phyloP scores from a whole-genome alignment of 345 rosid genomes.

The Melaleuca alternifolia region DNA sequence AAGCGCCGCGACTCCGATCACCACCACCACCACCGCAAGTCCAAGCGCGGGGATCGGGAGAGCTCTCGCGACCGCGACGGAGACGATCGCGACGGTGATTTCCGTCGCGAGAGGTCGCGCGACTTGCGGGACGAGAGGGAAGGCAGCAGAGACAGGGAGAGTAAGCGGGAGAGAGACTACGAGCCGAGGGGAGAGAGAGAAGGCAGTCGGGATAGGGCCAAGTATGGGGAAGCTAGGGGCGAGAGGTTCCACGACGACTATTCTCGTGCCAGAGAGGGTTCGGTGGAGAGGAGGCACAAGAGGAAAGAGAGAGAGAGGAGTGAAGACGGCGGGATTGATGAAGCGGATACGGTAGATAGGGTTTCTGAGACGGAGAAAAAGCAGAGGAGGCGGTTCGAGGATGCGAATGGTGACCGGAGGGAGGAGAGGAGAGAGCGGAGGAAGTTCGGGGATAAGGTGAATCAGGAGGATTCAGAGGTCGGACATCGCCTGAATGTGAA shows the following conservation, averaged over 20 bases:
- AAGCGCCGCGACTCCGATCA: conserved; percentile 39
- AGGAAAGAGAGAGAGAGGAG: conserved; percentile 22
- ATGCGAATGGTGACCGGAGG: conserved; percentile 11
- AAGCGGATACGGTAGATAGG: conserved; percentile 15
- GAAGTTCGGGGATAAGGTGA: conserved; percentile 1
- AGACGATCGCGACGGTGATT: neutral
- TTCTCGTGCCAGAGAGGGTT: neutral
- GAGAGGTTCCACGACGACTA: neutral
- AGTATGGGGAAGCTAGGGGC: neutral
- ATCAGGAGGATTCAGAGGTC: neutral
- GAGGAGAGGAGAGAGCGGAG: neutral
- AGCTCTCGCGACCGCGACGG: conserved; percentile 24
- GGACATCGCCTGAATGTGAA: neutral
- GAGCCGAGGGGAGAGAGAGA: conserved; percentile 28
- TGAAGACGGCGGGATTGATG: conserved; percentile 1
- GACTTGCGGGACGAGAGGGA: conserved; percentile 3
- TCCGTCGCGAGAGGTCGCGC: conserved; percentile 18
- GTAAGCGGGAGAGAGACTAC: conserved; percentile 13
- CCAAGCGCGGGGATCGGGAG: conserved; percentile 30
- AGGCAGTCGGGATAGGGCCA: conserved; percentile 2
- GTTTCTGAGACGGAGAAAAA: conserved; percentile 10
- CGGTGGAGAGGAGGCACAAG: conserved; percentile 13
- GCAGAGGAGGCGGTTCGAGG: conserved; percentile 12
- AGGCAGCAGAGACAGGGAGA: neutral
- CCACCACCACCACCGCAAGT: conserved; percentile 6